Percentiles rank a stretch among this genome's conserved stretches.
Conservation (phyloP, 352 stramenopile species). For the Globisporangium cederbergense region DNA sequence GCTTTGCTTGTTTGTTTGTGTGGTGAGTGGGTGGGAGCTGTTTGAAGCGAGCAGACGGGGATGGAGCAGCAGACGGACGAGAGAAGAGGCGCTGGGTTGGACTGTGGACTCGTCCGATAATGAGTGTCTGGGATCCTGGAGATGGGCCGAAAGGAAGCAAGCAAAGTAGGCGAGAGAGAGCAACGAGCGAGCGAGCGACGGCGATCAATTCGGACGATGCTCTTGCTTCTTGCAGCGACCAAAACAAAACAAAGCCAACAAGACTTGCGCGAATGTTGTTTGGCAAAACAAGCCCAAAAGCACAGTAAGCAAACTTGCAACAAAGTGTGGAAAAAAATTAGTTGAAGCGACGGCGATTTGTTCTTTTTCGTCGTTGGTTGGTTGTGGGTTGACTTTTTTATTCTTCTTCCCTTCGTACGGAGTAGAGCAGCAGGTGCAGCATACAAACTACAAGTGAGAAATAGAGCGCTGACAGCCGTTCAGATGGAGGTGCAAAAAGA, state of each 20-base stretch:
- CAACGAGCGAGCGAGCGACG: too few relatives aligned
- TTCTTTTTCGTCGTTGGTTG: conserved; percentile 2
- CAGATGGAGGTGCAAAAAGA: background rate
- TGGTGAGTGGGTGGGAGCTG: conserved; percentile 15
- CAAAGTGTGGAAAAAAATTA: background rate
- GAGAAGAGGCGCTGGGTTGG: conserved; percentile 11
- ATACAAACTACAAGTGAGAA: conserved; percentile 1
- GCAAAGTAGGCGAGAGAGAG: background rate
- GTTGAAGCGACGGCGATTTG: conserved; percentile 5
- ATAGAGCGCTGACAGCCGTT: background rate
- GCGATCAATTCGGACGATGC: conserved; percentile 3
- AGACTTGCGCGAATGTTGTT: background rate
- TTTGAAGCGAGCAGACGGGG: conserved; percentile 13
- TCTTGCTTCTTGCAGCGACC: background rate
- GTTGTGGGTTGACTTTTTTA: background rate
- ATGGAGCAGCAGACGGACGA: conserved; percentile 7
- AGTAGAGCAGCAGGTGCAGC: conserved; percentile 8
- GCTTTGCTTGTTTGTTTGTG: background rate
- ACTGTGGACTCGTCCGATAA: background rate
- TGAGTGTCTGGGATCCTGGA: conserved; percentile 12
- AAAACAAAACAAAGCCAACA: background rate
- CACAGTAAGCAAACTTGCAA: background rate
- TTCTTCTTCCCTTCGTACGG: background rate
- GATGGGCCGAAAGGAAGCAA: conserved; percentile 7
- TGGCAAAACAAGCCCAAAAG: background rate